phyloP scores from a whole-genome alignment of 73 alveolate genomes.

The Paramecium primaurelia region DNA sequence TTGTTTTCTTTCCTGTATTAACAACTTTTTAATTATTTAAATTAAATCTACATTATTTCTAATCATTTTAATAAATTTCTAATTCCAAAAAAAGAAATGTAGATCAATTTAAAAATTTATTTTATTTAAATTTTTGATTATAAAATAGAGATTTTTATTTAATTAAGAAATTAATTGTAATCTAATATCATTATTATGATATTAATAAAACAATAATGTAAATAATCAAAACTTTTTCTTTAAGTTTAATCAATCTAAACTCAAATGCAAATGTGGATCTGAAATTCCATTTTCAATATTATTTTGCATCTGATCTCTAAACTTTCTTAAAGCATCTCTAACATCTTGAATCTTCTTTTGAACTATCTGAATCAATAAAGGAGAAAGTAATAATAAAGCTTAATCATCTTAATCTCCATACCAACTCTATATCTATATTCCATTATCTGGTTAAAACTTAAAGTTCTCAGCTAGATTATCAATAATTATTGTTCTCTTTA shows the following conservation, averaged over 20 bases:
- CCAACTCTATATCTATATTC: constrained; percentile 75
- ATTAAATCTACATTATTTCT: not conserved
- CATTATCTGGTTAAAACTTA: constrained; percentile 68
- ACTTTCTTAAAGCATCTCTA: constrained; percentile 27
- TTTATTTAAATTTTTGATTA: not conserved
- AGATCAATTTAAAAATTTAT: not conserved
- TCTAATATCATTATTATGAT: not conserved
- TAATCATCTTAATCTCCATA: constrained; percentile 82
- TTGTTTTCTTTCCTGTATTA: not conserved
- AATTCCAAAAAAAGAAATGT: not conserved
- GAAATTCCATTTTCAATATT: constrained; percentile 9
- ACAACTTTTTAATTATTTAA: not conserved
- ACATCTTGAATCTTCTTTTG: constrained; percentile 32
- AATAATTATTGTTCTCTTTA: constrained; percentile 67
- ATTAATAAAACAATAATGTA: not conserved
- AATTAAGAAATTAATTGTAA: not conserved
- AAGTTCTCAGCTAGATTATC: constrained; percentile 79
- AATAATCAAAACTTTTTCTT: not conserved
- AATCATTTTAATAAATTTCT: no score
- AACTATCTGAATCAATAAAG: constrained; percentile 32
- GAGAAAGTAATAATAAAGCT: constrained; percentile 64
- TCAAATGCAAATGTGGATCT: constrained; percentile 48
- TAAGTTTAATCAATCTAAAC: not conserved
- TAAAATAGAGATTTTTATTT: not conserved
- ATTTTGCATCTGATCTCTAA: constrained; percentile 39